Percentiles rank a stretch among this genome's conserved stretches.
Conservation (phyloP, 106 monocot genomes). For the Allium cepa region DNA sequence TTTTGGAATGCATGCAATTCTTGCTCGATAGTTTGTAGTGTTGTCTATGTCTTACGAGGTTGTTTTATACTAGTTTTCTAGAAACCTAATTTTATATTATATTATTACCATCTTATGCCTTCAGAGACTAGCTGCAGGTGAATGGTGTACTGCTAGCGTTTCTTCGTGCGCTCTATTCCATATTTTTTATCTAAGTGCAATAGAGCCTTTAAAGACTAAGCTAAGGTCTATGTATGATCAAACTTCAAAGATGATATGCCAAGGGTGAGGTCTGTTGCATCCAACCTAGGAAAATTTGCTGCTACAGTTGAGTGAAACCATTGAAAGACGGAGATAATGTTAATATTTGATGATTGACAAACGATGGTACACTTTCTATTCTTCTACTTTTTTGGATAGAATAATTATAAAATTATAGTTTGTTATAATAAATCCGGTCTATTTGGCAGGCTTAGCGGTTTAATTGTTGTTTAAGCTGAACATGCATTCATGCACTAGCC, state of each 20-base stretch:
- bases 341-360: conserved; percentile 87
- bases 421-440: too few species aligned
- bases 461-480: too few species aligned
- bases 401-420: too few species aligned
- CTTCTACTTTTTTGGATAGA: not conserved
- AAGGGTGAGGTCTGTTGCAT: conserved; percentile 87
- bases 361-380: conserved; percentile 49
- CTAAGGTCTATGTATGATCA: conserved; percentile 68
- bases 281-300: conserved; percentile 87
- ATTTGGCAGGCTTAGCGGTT: too few species aligned
- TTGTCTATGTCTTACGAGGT: not conserved
- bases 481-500: too few species aligned
- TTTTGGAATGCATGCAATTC: too few species aligned
- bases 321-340: conserved; percentile 71
- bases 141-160: conserved; percentile 93
- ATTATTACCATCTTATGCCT: not conserved
- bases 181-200: conserved; percentile 78
- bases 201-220: conserved; percentile 70
- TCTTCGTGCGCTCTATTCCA: conserved; percentile 83
- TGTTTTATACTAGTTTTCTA: too few species aligned
- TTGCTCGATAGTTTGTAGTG: not conserved
- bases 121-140: conserved; percentile 78
- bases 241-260: conserved; percentile 95
- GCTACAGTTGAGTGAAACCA: conserved; percentile 63
- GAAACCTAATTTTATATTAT: too few species aligned